Base-by-base conservation (phyloP, 768 basidiomycete species). In the Boletus sensibilis region DNA sequence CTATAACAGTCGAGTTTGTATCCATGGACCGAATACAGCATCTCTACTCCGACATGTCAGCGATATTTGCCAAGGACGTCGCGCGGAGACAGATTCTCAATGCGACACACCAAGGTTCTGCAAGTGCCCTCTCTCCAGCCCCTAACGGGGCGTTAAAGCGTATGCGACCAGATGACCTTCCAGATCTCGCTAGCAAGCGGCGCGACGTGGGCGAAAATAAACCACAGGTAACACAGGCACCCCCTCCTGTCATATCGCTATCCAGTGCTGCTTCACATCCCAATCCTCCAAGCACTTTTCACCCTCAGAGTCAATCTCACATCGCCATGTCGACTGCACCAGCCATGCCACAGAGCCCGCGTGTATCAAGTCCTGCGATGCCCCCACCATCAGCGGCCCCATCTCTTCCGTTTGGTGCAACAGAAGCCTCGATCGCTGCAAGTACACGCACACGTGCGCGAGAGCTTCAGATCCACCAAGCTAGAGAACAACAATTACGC, bases 181-280 rank as follows among this genome's bases (percentile, higher is more conserved):
- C 65, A 4, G 79, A 79, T 38, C 44, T 66, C n/a, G 73, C 74
- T 39, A 81, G 79, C 68, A 90, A 91, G 68, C 79, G 89, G 18
- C 78, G 85, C 20, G 85, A 90, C 63, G 84, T 83, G 1, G 89
- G 89, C 34, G 88, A 90, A 59, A 73, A 72, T 40, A 86, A 84
- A 63, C 57, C 62, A 20, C 67, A 71, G 57, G 74, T 77, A 62
- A 75, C 79, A 74, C 78, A 77, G 2, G 76, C 80, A 0, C 77
- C 76, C 16, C 52, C 64, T 34, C 47, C 61, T 0, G 50, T 51
- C 35, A 56, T 66, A 51, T 57, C 66, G 10, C 29, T 64, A 14
- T 52, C 68, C 16, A 39, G 52, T 31, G 40, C 55, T 46, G n/a
- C 49, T n/a, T 48, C 63, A 21, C 65, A 65, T 40, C 38, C 56